Base-by-base conservation (phyloP, 345 rosid species). In the Syzygium jambos region DNA sequence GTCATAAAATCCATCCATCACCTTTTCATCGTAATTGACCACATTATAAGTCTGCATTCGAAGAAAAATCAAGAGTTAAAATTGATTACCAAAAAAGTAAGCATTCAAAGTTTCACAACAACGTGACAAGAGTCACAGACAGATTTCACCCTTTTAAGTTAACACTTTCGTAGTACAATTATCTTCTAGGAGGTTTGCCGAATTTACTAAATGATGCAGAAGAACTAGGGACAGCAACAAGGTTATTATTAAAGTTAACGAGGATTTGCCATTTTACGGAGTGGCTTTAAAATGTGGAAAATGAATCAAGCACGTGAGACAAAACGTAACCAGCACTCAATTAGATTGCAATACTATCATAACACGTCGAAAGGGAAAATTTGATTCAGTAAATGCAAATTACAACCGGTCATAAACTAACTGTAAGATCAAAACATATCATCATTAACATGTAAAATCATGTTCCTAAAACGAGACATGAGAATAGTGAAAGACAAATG, bases 1-100 rank as follows among this genome's bases (percentile, higher is more conserved):
- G 78, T 96, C 99, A 91, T 97, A 96, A 86, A 97, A 97, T 52
- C 99, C 99, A 95, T 97, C 97, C 86, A 89, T 89, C 86, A 96
- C 94, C 88, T 93, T 97, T 87, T 97, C 98, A 84, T 93, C 93
- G 87, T 96, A 96, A 87, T 94, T 97, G 89, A 97, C 94, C 51
- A 95, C 96, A 93, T 93, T 96, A 91, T 95, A 95, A 88, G 95
- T 96, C 99, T 96, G 95, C 93, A 91, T 23, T 78, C 52, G 52
- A 86, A 52, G 46, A 85, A 73, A 73, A 83, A 41, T 52, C 46
- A 82, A 52, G 86, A 21, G 55, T n/a, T 16, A 21, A 85, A 85
- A 52, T 54, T 11, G 51, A 85, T 23, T 30, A 54, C 49, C 82
- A 73, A 38, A 73, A 73, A 73, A 38, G 49, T 4, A 38, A 43